Percentiles rank a stretch among this genome's conserved stretches.
Evolutionary conservation across 768 basidiomycete genomes (phyloP).

Genomic region (Mycena galericulata): DNA sequence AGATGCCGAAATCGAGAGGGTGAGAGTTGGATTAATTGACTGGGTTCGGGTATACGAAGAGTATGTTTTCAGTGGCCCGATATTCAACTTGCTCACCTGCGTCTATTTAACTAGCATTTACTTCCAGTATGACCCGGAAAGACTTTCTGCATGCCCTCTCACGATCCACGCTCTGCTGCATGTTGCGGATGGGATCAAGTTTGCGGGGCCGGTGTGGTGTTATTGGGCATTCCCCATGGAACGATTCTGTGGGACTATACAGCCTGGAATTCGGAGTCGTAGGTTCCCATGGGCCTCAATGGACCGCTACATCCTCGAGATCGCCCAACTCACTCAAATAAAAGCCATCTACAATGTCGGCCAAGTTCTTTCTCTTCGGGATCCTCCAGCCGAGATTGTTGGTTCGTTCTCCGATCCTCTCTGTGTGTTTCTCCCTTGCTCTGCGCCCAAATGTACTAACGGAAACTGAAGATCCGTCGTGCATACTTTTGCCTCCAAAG

Average conservation of each 20-base stretch:
- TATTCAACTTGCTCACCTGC: too few species aligned
- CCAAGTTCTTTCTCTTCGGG: constrained; percentile 35
- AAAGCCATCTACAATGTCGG: constrained; percentile 41
- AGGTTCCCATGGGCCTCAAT: constrained; percentile 48
- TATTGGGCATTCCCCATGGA: constrained; percentile 55
- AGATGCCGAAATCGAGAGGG: too few species aligned
- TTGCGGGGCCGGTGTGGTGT: too few species aligned
- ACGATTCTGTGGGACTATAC: constrained; percentile 48
- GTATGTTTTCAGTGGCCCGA: too few species aligned
- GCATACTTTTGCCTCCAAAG: constrained; percentile 44
- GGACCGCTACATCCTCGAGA: constrained; percentile 39
- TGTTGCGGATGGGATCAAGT: too few species aligned
- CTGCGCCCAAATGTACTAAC: not conserved
- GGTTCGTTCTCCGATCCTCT: too few species aligned
- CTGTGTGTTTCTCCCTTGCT: constrained; percentile 27
- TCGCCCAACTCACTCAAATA: constrained; percentile 49
- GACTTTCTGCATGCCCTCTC: too few species aligned
- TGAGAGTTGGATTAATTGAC: too few species aligned
- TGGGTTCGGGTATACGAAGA: too few species aligned
- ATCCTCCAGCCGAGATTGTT: constrained; percentile 18
- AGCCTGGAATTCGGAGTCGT: constrained; percentile 41
- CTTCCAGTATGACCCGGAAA: too few species aligned
- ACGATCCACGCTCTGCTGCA: too few species aligned
- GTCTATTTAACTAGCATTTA: too few species aligned
- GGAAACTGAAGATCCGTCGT: constrained; percentile 40